Percentiles rank a stretch among this genome's conserved stretches.
These are phyloP conservation scores for Citrus australasica DNA, from an alignment of 345 rosid species.

Conservation along the genomic window DNA sequence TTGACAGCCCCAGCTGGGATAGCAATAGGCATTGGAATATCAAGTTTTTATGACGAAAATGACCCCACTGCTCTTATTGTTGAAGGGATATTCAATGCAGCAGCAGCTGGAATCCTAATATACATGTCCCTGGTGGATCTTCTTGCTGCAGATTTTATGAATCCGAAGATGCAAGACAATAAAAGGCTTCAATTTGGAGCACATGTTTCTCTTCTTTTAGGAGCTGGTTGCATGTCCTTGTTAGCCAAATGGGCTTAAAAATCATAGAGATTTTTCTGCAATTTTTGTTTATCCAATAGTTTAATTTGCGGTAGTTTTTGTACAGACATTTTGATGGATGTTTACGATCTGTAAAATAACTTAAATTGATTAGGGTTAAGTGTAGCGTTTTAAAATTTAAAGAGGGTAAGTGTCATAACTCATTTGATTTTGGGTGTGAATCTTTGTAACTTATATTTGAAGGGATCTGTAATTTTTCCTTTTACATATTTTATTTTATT, in stretches of 20 bases:
- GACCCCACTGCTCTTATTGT: constrained; percentile 50
- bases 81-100: constrained; percentile 53
- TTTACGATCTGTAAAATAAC: no score
- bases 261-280: background rate
- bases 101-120: constrained; percentile 67
- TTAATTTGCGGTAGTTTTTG: background rate
- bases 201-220: constrained; percentile 41
- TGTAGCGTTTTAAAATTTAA: no score
- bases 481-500: no score
- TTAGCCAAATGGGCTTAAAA: constrained; percentile 61
- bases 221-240: constrained; percentile 57
- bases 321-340: background rate
- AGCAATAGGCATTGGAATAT: constrained; percentile 47
- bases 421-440: no score
- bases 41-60: constrained; percentile 40
- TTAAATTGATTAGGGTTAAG: no score
- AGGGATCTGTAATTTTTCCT: no score
- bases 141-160: constrained; percentile 62
- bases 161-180: constrained; percentile 37
- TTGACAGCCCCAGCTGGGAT: constrained; percentile 63
- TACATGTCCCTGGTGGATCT: constrained; percentile 78
- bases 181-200: constrained; percentile 33
- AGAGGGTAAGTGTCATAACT: no score
- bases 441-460: no score
- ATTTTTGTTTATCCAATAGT: background rate